phyloP scores from a whole-genome alignment of 345 rosid species.

The Lepidium sativum region DNA sequence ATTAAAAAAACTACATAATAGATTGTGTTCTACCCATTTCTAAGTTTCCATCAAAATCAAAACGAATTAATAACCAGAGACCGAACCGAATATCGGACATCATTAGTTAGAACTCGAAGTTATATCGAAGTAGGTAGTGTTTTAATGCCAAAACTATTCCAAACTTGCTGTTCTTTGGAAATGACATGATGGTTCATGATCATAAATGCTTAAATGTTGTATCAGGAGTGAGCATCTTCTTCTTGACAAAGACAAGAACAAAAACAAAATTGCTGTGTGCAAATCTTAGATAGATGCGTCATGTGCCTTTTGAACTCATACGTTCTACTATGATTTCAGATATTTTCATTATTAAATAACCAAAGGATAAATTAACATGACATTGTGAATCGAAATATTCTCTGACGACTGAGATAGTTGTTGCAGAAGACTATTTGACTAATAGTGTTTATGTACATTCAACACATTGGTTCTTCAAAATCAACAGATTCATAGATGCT shows the following conservation, averaged over 20 bases:
- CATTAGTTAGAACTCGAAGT: background rate
- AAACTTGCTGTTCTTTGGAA: background rate
- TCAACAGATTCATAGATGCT: constrained; percentile 3
- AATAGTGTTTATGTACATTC: constrained; percentile 21
- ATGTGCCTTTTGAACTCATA: constrained; percentile 4
- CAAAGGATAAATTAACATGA: background rate
- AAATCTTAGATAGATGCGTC: background rate
- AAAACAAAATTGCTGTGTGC: background rate
- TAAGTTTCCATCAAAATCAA: background rate
- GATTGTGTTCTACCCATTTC: background rate
- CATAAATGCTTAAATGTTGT: background rate
- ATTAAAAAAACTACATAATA: background rate
- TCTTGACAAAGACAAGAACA: background rate
- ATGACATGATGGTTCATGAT: background rate
- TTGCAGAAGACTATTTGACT: constrained; percentile 18
- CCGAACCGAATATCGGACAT: background rate
- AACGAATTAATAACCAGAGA: background rate
- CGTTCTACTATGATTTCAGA: background rate
- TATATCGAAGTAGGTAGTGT: background rate
- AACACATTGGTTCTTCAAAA: constrained; percentile 23
- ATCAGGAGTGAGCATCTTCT: background rate
- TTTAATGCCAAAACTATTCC: background rate
- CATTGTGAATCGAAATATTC: constrained; percentile 11
- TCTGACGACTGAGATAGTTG: background rate
- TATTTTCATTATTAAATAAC: background rate